Conservation (phyloP, 129 eudicot species). For the Flaveria ramosissima region DNA sequence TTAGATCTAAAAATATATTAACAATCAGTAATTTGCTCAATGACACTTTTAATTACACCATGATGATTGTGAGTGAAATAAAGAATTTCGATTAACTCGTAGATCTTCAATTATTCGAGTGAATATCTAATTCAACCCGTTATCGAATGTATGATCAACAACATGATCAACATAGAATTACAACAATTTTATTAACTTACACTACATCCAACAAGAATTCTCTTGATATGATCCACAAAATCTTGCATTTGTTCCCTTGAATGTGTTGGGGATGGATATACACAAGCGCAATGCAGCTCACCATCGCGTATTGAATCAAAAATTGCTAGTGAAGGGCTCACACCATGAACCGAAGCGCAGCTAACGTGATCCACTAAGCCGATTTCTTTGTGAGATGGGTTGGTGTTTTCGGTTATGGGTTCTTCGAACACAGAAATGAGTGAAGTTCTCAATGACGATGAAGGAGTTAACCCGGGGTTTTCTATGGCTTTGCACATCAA, state of each 20-base stretch:
- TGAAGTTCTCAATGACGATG: slow-evolving; percentile 72
- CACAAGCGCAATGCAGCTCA: slow-evolving; percentile 73
- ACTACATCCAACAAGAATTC: slow-evolving; percentile 42
- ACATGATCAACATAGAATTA: slow-evolving; percentile 1
- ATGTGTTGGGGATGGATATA: slow-evolving; percentile 80
- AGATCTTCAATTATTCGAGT: not conserved
- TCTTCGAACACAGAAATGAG: slow-evolving; percentile 86
- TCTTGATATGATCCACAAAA: slow-evolving; percentile 65
- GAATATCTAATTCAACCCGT: not conserved
- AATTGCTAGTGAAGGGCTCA: slow-evolving; percentile 83
- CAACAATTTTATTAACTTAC: slow-evolving; percentile 25
- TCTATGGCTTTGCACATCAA: slow-evolving; percentile 95
- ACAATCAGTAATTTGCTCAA: too few species aligned
- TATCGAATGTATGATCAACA: slow-evolving; percentile 13
- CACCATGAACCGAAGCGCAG: slow-evolving; percentile 88
- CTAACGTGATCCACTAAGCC: slow-evolving; percentile 75
- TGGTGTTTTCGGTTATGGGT: slow-evolving; percentile 47
- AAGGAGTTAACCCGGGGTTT: slow-evolving; percentile 89
- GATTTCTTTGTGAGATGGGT: slow-evolving; percentile 32
- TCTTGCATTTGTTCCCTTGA: slow-evolving; percentile 89
- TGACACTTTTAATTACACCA: too few species aligned
- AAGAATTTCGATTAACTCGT: too few species aligned
- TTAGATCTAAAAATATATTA: too few species aligned
- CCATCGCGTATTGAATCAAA: slow-evolving; percentile 77
- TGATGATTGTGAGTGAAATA: too few species aligned